A percentile compares a stretch with the other conserved stretches of the same genome.
phyloP scores from a whole-genome alignment of 768 basidiomycete species.

The Leccinum subgranulosum region DNA sequence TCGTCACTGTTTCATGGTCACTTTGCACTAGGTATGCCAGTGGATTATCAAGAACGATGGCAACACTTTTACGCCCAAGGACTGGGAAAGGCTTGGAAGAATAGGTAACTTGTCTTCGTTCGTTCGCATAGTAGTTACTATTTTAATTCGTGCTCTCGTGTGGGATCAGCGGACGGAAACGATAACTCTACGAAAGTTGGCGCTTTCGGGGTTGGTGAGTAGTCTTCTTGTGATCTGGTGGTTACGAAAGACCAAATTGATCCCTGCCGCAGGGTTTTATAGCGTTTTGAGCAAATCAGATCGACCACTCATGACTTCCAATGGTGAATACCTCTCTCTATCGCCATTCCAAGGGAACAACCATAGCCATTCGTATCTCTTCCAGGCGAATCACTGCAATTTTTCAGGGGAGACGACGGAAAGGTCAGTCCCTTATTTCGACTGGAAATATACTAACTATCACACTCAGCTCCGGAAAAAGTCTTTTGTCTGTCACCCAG shows the following conservation, averaged over 20 bases:
- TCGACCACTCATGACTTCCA: slow-evolving; percentile 10
- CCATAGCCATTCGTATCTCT: background rate
- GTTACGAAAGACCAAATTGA: background rate
- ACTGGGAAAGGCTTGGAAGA: slow-evolving; percentile 14
- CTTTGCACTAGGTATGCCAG: slow-evolving; percentile 1
- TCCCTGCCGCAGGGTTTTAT: slow-evolving; percentile 10
- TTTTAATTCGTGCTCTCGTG: background rate
- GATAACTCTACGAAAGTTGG: slow-evolving; percentile 11
- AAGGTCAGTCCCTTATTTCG: background rate
- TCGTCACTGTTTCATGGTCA: background rate
- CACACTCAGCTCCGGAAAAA: slow-evolving; percentile 3
- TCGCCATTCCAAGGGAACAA: background rate
- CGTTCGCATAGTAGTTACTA: no score
- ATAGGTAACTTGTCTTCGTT: slow-evolving; percentile 9
- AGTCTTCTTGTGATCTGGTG: background rate
- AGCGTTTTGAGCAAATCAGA: slow-evolving; percentile 17
- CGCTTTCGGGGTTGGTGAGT: slow-evolving; percentile 17
- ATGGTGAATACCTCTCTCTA: background rate
- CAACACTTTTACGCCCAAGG: background rate
- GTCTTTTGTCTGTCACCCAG: background rate
- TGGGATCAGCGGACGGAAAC: slow-evolving; percentile 12
- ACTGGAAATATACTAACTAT: background rate
- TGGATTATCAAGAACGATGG: slow-evolving; percentile 17
- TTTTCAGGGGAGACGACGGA: slow-evolving; percentile 5
- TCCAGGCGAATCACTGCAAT: slow-evolving; percentile 14